Conservation (phyloP, 139 green algal genomes). For the Chlamydomonas asymmetrica region DNA sequence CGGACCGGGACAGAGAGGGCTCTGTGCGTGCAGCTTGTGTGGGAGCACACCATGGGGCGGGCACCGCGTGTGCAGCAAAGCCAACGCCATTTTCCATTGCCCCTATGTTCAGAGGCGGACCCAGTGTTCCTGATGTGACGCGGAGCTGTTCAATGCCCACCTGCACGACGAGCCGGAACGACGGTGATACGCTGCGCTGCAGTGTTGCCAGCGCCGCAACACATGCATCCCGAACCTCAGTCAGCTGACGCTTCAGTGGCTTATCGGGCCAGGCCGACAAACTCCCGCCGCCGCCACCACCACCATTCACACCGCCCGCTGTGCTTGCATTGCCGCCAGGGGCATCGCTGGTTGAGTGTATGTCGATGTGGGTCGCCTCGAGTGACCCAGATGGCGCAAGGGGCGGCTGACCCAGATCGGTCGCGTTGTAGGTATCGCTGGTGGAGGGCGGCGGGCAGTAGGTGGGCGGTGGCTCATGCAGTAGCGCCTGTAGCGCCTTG, state of each 20-base stretch:
- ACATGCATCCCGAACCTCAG: constrained; percentile 8
- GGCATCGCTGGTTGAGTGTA: not conserved
- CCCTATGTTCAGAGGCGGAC: not conserved
- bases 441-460: not conserved
- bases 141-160: no score
- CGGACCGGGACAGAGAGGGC: not conserved
- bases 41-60: not conserved
- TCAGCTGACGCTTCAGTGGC: constrained; percentile 31
- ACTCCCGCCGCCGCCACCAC: constrained; percentile 1
- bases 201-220: constrained; percentile 20
- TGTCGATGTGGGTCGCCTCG: not conserved
- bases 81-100: not conserved
- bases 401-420: no score
- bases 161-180: constrained; percentile 13
- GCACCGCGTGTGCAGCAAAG: not conserved
- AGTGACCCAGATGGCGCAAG: not conserved
- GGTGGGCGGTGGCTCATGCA: not conserved
- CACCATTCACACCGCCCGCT: not conserved
- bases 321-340: not conserved
- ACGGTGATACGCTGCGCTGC: constrained; percentile 16
- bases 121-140: no score
- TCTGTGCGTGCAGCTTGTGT: not conserved
- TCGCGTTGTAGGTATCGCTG: not conserved
- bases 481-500: constrained; percentile 1
- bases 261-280: constrained; percentile 11